Percentiles rank a stretch among this genome's conserved stretches.
Conservation (phyloP, 2,329 filamentous ascomycete species). For the Alternaria rosae region DNA sequence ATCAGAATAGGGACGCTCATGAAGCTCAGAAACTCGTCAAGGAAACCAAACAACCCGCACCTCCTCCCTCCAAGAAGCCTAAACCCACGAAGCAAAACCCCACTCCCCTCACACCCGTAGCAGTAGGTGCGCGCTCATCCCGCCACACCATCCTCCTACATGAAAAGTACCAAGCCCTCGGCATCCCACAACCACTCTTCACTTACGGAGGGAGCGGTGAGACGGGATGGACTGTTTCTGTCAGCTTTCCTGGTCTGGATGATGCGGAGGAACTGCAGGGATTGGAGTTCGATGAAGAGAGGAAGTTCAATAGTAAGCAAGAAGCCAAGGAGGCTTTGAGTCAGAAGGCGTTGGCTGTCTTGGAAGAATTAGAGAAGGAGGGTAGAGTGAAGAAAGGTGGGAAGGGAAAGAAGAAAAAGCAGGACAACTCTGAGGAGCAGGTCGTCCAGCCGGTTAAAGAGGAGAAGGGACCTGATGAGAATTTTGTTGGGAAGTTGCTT, state of each 20-base stretch:
- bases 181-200: slow-evolving; percentile 31
- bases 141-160: slow-evolving; percentile 32
- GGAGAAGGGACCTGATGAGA: slow-evolving; percentile 16
- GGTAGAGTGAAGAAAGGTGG: slow-evolving; percentile 33
- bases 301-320: slow-evolving; percentile 50
- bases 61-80: slow-evolving; percentile 11
- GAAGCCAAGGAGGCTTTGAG: slow-evolving; percentile 53
- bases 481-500: slow-evolving; percentile 51
- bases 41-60: slow-evolving; percentile 5
- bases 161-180: slow-evolving; percentile 36
- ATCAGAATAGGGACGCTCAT: slow-evolving; percentile 10
- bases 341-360: slow-evolving; percentile 37
- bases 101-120: slow-evolving; percentile 19
- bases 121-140: slow-evolving; percentile 30
- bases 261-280: slow-evolving; percentile 21
- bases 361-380: slow-evolving; percentile 32
- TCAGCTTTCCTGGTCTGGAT: slow-evolving; percentile 31
- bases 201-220: slow-evolving; percentile 18
- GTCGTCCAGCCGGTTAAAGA: not conserved
- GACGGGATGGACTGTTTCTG: slow-evolving; percentile 29
- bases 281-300: slow-evolving; percentile 22
- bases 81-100: not conserved
- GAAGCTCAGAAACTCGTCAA: slow-evolving; percentile 13
- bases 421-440: not conserved
- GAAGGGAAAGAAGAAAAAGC: slow-evolving; percentile 26